Evolutionary conservation across 2,329 filamentous ascomycete species (phyloP), one percentile per base, ranked within the genome.

Genomic region (Cordyceps sp.): DNA sequence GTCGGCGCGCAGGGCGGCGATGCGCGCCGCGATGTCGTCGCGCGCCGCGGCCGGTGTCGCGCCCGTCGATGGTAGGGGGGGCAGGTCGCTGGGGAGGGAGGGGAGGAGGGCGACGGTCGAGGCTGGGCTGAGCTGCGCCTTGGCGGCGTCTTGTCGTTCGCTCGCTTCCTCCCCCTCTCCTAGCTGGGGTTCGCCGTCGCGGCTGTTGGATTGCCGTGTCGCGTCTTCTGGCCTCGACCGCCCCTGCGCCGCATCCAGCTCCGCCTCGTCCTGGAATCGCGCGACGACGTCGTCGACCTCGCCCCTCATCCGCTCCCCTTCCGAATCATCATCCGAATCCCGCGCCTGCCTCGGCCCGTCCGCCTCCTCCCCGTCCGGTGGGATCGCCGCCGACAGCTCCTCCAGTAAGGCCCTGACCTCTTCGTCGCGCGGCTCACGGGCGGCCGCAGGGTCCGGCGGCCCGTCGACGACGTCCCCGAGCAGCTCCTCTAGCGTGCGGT

Each of bases 401-500:
- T 58, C 53, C 3, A 60, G 36, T 2, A 60, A 42, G 1, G 50
- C 50, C 26, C 45, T 48, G 27, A 58, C 52, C 7, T 53, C 41
- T 4, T 49, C 50, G 12, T 53, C 49, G 19, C 45, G 44, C 2
- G 51, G 42, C 20, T 45, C 44, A 1, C 6, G 6, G 34, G 27
- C 13, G 8, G 15, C 10, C 5, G 14, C 34, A 20, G 37, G 38
- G 0, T 36, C 37, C 16, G 56, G 50, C 10, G 58, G 52, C 0
- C 52, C 42, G 22, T 47, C 43, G 22, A 47, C 47, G 2, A 64
- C 52, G 19, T 60, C 56, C 3, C 52, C 55, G 3, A 73, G 52
- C 9, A 72, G 52, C 36, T 69, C 64, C 33, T 70, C 58, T 1
- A 71, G 49, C 1, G 59, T 64, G 29, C 59, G 51, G n/a, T 70